These are phyloP conservation scores for Viola pubescens DNA, from an alignment of 441 rosid genomes.

Conservation along the genomic window DNA sequence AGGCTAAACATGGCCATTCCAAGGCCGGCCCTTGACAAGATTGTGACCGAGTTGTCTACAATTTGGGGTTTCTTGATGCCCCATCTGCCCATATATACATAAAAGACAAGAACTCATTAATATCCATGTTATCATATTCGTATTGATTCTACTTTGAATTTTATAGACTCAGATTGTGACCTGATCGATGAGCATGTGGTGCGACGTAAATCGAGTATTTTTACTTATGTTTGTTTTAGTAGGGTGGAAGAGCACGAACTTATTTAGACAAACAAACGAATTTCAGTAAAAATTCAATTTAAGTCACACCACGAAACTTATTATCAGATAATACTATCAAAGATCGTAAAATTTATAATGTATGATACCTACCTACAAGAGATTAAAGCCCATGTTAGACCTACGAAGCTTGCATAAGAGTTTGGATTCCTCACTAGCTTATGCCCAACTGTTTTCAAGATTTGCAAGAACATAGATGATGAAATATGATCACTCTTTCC, in stretches of 20 bases:
- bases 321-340: too few relatives aligned
- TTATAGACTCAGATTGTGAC: not conserved
- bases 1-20: constrained; percentile 33
- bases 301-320: too few relatives aligned
- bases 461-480: not conserved
- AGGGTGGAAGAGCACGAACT: too few relatives aligned
- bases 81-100: constrained; percentile 11
- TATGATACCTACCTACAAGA: not conserved
- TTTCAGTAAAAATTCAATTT: too few relatives aligned
- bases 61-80: constrained; percentile 17
- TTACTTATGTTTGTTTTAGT: too few relatives aligned
- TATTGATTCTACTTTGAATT: not conserved
- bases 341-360: too few relatives aligned
- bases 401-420: constrained; percentile 2
- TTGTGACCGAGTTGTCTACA: constrained; percentile 22
- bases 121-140: not conserved
- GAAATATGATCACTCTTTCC: not conserved
- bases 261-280: too few relatives aligned
- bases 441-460: not conserved
- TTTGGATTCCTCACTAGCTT: constrained; percentile 4
- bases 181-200: too few relatives aligned
- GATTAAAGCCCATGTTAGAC: not conserved
- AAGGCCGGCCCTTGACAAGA: constrained; percentile 25
- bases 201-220: too few relatives aligned
- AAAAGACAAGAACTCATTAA: not conserved